Evolutionary conservation across 176 grass and related monocot genomes (phyloP).

Genomic region (Carex myosuroides): DNA sequence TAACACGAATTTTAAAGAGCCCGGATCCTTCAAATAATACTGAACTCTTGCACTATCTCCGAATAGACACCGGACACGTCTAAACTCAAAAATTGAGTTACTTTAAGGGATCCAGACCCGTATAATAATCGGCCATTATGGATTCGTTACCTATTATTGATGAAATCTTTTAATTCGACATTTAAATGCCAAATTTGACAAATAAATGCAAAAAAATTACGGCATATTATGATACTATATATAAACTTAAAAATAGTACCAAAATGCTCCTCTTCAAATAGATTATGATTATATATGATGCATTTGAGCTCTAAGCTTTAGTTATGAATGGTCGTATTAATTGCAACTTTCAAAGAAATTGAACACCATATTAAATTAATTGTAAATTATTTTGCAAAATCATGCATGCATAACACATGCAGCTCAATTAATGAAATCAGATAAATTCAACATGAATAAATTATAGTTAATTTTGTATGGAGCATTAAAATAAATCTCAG

Average conservation of each 20-base stretch:
- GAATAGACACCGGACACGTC: too few species aligned
- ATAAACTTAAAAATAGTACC: not conserved
- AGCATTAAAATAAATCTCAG: not conserved
- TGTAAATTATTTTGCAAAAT: not conserved
- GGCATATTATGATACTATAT: not conserved
- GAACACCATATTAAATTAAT: not conserved
- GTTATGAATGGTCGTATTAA: not conserved
- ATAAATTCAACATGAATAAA: not conserved
- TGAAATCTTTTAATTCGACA: too few species aligned
- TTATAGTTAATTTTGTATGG: not conserved
- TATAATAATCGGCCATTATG: too few species aligned
- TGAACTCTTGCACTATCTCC: too few species aligned
- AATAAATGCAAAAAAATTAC: too few species aligned
- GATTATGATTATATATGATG: not conserved
- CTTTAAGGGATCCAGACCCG: too few species aligned
- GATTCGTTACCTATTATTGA: too few species aligned
- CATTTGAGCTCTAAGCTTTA: not conserved
- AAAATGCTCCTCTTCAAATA: not conserved
- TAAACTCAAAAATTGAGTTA: too few species aligned
- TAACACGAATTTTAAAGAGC: too few species aligned
- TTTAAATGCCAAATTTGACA: too few species aligned
- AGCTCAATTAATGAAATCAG: not conserved
- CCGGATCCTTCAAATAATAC: too few species aligned
- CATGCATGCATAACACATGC: not conserved
- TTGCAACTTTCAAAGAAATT: not conserved